Percentiles rank a stretch among this genome's conserved stretches.
These are phyloP conservation scores for Suillus plorans DNA, from an alignment of 768 basidiomycete species.

Conservation along the genomic window DNA sequence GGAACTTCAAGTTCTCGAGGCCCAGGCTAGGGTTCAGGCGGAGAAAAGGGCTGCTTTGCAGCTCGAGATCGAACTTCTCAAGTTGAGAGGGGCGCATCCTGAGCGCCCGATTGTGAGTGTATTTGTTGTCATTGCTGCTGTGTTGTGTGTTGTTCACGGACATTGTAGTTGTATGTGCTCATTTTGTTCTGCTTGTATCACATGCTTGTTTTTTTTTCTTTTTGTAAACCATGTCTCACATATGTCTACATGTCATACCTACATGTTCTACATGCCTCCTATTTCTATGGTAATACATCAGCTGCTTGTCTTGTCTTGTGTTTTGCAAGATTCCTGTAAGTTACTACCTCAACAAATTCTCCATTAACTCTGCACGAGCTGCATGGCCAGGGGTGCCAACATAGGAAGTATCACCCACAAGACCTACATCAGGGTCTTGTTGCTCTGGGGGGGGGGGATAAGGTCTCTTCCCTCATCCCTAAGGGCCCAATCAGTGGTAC, in stretches of 20 bases:
- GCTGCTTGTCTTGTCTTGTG: background rate
- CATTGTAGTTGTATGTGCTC: too few relatives aligned
- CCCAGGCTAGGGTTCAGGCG: too few relatives aligned
- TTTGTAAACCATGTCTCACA: too few relatives aligned
- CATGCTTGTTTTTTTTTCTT: too few relatives aligned
- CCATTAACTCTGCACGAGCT: background rate
- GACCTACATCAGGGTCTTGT: background rate
- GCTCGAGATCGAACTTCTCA: too few relatives aligned
- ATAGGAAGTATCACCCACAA: background rate
- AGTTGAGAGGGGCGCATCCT: too few relatives aligned
- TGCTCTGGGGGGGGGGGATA: background rate
- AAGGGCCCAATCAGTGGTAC: background rate
- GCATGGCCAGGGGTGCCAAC: background rate
- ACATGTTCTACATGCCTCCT: background rate
- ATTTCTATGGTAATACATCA: background rate
- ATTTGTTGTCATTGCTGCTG: too few relatives aligned
- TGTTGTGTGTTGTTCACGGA: too few relatives aligned
- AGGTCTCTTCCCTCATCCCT: background rate
- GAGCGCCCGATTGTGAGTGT: too few relatives aligned
- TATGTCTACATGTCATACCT: background rate
- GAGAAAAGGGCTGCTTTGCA: too few relatives aligned
- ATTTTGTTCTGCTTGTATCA: too few relatives aligned
- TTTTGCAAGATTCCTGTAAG: background rate
- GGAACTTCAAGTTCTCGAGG: too few relatives aligned
- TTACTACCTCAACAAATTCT: background rate